Conservation (phyloP, 495 filamentous ascomycete species). For the Penicillium lagena region DNA sequence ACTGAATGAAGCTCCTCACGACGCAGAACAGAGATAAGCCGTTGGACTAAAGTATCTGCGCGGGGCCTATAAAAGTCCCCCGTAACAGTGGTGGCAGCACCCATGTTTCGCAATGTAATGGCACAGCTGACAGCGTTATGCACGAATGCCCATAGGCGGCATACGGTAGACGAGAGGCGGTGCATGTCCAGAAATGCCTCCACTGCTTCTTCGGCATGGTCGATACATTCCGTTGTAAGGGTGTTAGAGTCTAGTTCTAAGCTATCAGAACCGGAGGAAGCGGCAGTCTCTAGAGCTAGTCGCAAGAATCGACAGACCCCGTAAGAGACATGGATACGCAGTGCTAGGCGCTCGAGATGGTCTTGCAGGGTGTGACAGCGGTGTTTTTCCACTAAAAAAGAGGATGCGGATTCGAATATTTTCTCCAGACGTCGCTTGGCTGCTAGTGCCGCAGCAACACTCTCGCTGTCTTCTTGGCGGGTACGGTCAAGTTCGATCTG, state of each 20-base stretch:
- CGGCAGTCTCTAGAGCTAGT: conserved; percentile 1
- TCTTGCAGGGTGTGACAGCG: conserved; percentile 34
- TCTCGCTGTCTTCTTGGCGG: conserved; percentile 1
- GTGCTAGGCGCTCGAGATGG: conserved; percentile 41
- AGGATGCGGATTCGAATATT: conserved; percentile 34
- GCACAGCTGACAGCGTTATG: conserved; percentile 19
- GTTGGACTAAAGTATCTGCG: background rate
- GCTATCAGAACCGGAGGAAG: too few relatives aligned
- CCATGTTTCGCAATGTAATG: conserved; percentile 9
- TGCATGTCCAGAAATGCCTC: conserved; percentile 16
- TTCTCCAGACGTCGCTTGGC: conserved; percentile 31
- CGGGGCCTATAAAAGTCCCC: background rate
- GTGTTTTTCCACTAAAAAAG: conserved; percentile 33
- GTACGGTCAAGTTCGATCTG: conserved; percentile 22
- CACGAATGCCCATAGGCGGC: conserved; percentile 17
- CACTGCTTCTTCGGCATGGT: background rate
- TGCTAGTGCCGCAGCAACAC: conserved; percentile 7
- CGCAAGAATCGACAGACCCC: conserved; percentile 10
- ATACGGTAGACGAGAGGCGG: conserved; percentile 8
- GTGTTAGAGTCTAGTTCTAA: too few relatives aligned
- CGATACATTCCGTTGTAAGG: too few relatives aligned
- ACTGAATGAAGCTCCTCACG: conserved; percentile 12
- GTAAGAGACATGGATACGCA: conserved; percentile 19
- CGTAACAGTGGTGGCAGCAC: background rate
- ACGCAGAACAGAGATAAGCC: conserved; percentile 11